These are phyloP conservation scores for Diutina mesorugosa DNA, from an alignment of 1,139 yeast genomes.

Conservation along the genomic window DNA sequence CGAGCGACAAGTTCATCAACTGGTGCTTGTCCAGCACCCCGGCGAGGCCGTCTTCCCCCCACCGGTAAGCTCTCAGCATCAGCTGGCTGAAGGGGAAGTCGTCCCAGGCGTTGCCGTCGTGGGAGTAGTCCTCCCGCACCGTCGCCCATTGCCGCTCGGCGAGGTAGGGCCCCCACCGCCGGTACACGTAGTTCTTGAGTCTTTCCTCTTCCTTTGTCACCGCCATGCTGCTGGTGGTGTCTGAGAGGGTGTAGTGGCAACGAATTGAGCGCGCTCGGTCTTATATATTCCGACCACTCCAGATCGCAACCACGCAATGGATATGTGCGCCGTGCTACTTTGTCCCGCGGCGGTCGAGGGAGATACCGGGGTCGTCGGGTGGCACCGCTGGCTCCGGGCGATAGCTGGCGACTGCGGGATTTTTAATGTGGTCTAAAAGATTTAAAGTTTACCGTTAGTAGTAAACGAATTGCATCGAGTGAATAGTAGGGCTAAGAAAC, in stretches of 20 bases:
- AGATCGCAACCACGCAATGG: not conserved
- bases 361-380: too few species aligned
- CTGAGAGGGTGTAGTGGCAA: too few species aligned
- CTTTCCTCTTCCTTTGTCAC: not conserved
- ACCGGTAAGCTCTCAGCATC: slow-evolving; percentile 69
- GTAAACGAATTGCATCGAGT: too few species aligned
- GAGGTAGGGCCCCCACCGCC: slow-evolving; percentile 87
- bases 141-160: slow-evolving; percentile 94
- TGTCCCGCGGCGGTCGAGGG: too few species aligned
- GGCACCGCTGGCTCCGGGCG: too few species aligned
- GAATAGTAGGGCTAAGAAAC: too few species aligned
- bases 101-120: slow-evolving; percentile 86
- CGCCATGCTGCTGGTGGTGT: not conserved
- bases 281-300: not conserved
- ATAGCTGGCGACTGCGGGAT: too few species aligned
- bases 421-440: too few species aligned
- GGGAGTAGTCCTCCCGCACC: slow-evolving; percentile 85
- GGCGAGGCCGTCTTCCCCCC: slow-evolving; percentile 97
- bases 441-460: too few species aligned
- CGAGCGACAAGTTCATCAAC: slow-evolving; percentile 62
- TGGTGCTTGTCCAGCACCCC: slow-evolving; percentile 87
- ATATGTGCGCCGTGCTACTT: not conserved
- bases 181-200: slow-evolving; percentile 22
- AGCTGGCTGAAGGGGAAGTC: slow-evolving; percentile 86
- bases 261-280: not conserved